These are phyloP conservation scores for Amanita exitialis DNA, from an alignment of 768 basidiomycete genomes.

Conservation along the genomic window DNA sequence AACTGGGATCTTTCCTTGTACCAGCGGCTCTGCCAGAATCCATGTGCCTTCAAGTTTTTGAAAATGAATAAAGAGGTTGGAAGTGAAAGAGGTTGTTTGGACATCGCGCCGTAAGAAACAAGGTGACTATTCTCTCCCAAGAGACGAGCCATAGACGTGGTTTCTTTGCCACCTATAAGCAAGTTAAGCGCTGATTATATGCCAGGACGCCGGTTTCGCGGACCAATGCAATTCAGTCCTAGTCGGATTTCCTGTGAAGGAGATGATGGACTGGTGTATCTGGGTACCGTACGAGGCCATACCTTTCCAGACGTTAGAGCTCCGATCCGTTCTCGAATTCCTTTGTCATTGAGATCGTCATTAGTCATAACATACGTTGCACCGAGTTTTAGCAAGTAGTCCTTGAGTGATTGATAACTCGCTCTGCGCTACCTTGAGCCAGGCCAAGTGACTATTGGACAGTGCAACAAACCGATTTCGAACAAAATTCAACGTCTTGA, in stretches of 20 bases:
- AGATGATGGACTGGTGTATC: neutral
- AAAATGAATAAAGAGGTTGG: constrained; percentile 81
- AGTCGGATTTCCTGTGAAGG: constrained; percentile 29
- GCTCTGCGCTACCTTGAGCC: constrained; percentile 28
- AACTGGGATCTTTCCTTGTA: constrained; percentile 36
- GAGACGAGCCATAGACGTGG: constrained; percentile 57
- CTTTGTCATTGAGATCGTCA: constrained; percentile 55
- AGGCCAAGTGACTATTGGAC: neutral
- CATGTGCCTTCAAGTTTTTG: constrained; percentile 66
- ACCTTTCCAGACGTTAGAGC: constrained; percentile 60
- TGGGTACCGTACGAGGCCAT: constrained; percentile 4
- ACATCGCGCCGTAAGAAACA: constrained; percentile 88
- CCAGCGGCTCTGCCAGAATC: constrained; percentile 77
- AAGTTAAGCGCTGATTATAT: neutral
- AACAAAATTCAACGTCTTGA: constrained; percentile 78
- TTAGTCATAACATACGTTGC: constrained; percentile 75
- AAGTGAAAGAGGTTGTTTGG: constrained; percentile 67
- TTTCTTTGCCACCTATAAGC: constrained; percentile 45
- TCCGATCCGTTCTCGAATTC: constrained; percentile 42
- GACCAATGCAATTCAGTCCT: constrained; percentile 41
- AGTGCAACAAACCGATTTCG: constrained; percentile 44
- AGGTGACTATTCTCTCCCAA: constrained; percentile 62
- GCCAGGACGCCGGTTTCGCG: neutral
- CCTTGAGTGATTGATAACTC: constrained; percentile 37
- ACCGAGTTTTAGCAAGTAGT: constrained; percentile 47